Evolutionary conservation across 805 yeast genomes (phyloP).

Genomic region (Peterozyma toletana): DNA sequence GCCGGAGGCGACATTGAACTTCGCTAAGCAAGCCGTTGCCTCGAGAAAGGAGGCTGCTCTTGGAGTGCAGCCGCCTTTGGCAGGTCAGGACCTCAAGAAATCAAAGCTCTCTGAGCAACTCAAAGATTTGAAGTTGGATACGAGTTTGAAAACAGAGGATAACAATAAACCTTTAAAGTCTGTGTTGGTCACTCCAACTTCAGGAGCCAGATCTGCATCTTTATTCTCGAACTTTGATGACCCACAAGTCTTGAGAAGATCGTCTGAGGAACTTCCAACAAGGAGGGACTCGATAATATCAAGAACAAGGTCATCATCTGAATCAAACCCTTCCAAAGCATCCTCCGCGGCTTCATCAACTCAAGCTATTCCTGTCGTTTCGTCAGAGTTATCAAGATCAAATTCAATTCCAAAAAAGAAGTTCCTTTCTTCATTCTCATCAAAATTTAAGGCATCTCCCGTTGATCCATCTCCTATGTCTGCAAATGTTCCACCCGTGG

Average conservation of each 20-base stretch:
- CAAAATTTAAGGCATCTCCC: slow-evolving; percentile 18
- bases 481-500: not conserved
- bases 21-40: slow-evolving; percentile 19
- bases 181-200: slow-evolving; percentile 1
- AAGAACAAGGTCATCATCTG: not conserved
- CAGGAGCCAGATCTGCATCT: not conserved
- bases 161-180: slow-evolving; percentile 7
- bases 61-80: slow-evolving; percentile 1
- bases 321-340: not conserved
- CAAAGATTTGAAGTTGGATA: not conserved
- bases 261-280: slow-evolving; percentile 1
- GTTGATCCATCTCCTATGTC: not conserved
- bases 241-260: slow-evolving; percentile 1
- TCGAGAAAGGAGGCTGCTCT: slow-evolving; percentile 10
- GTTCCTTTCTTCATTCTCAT: slow-evolving; percentile 24
- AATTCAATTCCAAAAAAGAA: slow-evolving; percentile 14
- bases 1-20: slow-evolving; percentile 22
- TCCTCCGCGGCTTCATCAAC: slow-evolving; percentile 1
- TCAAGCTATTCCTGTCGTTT: not conserved
- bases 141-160: not conserved
- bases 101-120: slow-evolving; percentile 5
- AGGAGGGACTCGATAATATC: not conserved
- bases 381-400: not conserved
- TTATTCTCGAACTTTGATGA: not conserved
- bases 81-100: not conserved